Base-by-base conservation (phyloP, 2,329 filamentous ascomycete species). In the Aspergillus pseudoglaucus region DNA sequence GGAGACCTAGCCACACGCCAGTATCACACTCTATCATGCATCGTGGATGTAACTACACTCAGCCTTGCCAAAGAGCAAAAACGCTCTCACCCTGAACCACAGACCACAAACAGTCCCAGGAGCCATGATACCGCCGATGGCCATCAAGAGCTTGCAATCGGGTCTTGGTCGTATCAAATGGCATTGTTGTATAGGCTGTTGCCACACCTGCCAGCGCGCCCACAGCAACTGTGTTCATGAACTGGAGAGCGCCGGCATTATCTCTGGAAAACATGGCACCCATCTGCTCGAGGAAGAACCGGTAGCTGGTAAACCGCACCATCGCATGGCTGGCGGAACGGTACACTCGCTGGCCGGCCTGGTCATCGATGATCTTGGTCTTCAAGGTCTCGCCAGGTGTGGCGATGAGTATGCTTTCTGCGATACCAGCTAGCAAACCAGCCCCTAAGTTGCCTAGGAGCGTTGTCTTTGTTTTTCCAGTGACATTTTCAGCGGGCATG, bases 301-400 rank as follows among this genome's bases (percentile, higher is more conserved):
- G 80, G 61, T 83, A 83, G n/a, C 76, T 75, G 2, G 80, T 80
- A 65, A 83, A 76, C 7, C 80, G 73, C 41, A 82, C 78, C 2
- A 47, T 49, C 6, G 44, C 47, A 32, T 82, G 76, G 37, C 64
- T 56, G 0, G 77, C 71, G 3, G 70, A 73, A 1, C 63, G 65
- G 59, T 80, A 82, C 9, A 72, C 64, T 42, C 66, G 71, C 37
- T 74, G 68, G 4, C 58, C 67, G 17, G 51, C 49, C 5, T 49
- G 47, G 57, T 83, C 80, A 61, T 83, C 80, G 52, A 83, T 83
- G 55, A 85, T 62, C 0, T 82, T 82, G 2, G 82, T 85, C 62
- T 85, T 85, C 56, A 85, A 78, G 1, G 82, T 73, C 57, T 85
- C 82, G 0, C 79, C 83, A 0, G 82, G 82, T 2, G 82, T 85